Percentiles rank a stretch among this genome's conserved stretches.
phyloP scores from a whole-genome alignment of 306 rosid genomes.

The Elaeagnus macrophylla region DNA sequence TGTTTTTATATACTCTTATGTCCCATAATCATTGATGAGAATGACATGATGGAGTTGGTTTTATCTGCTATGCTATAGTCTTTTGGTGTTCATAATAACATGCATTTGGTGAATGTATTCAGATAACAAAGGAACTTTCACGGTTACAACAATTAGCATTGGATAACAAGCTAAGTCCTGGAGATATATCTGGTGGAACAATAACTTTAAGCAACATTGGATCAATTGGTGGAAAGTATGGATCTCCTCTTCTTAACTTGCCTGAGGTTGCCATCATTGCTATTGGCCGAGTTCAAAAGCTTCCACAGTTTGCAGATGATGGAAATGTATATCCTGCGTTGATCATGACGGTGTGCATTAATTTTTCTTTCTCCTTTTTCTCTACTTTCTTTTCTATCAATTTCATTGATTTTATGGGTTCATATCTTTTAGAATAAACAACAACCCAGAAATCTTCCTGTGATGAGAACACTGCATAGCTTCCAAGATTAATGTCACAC shows the following conservation, averaged over 20 bases:
- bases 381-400: neutral
- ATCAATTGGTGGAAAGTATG: slow-evolving; percentile 89
- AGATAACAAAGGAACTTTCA: slow-evolving; percentile 87
- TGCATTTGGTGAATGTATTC: slow-evolving; percentile 5
- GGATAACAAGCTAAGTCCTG: slow-evolving; percentile 73
- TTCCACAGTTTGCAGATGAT: slow-evolving; percentile 50
- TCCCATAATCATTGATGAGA: neutral
- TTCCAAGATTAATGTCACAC: too few relatives aligned
- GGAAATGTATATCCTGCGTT: slow-evolving; percentile 65
- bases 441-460: neutral
- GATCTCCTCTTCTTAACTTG: slow-evolving; percentile 87
- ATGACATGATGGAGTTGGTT: neutral
- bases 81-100: neutral
- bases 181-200: slow-evolving; percentile 72
- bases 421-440: neutral
- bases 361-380: neutral
- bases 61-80: too few relatives aligned
- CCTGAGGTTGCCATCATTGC: slow-evolving; percentile 91
- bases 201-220: slow-evolving; percentile 86
- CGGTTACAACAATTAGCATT: slow-evolving; percentile 69
- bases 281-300: slow-evolving; percentile 74
- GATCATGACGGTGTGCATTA: slow-evolving; percentile 64
- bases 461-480: too few relatives aligned
- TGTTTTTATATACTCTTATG: neutral
- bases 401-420: neutral